Base-by-base conservation (phyloP, 345 rosid species). In the Lepidium africanum region DNA sequence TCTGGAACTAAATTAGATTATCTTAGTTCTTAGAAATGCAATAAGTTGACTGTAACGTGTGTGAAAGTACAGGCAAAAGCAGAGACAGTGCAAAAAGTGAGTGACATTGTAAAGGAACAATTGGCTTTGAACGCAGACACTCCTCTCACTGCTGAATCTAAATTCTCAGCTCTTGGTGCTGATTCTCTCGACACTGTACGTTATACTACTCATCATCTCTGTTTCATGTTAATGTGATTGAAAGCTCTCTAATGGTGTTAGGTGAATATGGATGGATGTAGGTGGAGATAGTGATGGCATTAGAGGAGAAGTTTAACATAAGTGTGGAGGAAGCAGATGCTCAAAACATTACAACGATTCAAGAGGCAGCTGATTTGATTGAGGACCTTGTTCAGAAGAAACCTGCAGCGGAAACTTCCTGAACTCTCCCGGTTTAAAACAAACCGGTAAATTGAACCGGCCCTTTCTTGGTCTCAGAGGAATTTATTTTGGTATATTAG, bases 251-350 rank as follows among this genome's bases (percentile, higher is more conserved):
- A 30, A 30, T 6, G 33, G 7, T 30, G 33, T 30, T 30, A 6
- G 1, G 14, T 38, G 53, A 15, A 27, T 59, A 58, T 65, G 57
- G 17, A 43, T 65, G 50, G 11, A 25, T 68, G 72, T 71, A 88
- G 97, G 97, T 87, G 81, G 97, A 88, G 83, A 88, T 91, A 62
- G 96, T 91, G 59, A 91, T 91, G 97, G 84, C 83, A 3, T 83
- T 88, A 60, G 96, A 91, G 73, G 97, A 91, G 70, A 89, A 85
- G 77, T 91, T 91, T 40, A 82, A 63, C 2, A 87, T 91, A 76
- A 81, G 69, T 21, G 89, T 91, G 1, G 91, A 85, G 64, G 96
- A 91, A 75, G 78, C 87, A 15, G 88, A 78, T 67, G 86, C 96
- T 32, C 89, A 86, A 70, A 85, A 71, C 82, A 88, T 91, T 39